Evolutionary conservation across 2,329 filamentous ascomycete genomes (phyloP).

Genomic region (Colletotrichum sp.): DNA sequence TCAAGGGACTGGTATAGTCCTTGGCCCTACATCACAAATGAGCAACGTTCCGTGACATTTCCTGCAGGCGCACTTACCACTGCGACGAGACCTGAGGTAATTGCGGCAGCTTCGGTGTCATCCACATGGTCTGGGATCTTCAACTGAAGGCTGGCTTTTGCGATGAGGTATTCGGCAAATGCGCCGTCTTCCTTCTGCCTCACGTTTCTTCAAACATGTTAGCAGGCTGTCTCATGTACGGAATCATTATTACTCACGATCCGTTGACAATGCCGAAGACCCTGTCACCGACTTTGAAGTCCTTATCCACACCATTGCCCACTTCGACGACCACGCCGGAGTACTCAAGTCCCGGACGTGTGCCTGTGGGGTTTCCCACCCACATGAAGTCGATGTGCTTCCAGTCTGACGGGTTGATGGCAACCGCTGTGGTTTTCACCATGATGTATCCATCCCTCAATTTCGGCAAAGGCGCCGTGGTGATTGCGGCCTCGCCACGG

Average conservation of each 20-base stretch:
- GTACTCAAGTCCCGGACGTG: conserved; percentile 47
- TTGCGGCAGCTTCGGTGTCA: conserved; percentile 49
- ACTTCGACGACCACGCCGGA: conserved; percentile 51
- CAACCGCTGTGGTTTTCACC: conserved; percentile 37
- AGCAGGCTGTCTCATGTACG: neutral
- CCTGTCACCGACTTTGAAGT: conserved; percentile 51
- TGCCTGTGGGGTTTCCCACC: conserved; percentile 17
- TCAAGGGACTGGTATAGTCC: conserved; percentile 50
- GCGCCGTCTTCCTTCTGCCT: conserved; percentile 44
- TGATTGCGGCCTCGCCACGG: neutral
- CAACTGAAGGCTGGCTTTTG: conserved; percentile 44
- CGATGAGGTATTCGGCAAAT: conserved; percentile 43
- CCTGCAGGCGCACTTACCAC: conserved; percentile 26
- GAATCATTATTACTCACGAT: neutral
- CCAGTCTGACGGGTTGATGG: conserved; percentile 40
- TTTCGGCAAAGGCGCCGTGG: neutral
- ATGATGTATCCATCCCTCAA: conserved; percentile 31
- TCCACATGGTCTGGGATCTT: conserved; percentile 50
- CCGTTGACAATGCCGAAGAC: conserved; percentile 46
- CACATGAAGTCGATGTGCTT: conserved; percentile 30
- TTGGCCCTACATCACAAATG: conserved; percentile 38
- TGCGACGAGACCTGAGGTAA: conserved; percentile 45
- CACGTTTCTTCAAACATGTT: conserved; percentile 29
- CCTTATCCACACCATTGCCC: conserved; percentile 45
- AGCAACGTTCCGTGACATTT: neutral